phyloP scores from a whole-genome alignment of 805 yeast species.

The Yarrowia divulgata region DNA sequence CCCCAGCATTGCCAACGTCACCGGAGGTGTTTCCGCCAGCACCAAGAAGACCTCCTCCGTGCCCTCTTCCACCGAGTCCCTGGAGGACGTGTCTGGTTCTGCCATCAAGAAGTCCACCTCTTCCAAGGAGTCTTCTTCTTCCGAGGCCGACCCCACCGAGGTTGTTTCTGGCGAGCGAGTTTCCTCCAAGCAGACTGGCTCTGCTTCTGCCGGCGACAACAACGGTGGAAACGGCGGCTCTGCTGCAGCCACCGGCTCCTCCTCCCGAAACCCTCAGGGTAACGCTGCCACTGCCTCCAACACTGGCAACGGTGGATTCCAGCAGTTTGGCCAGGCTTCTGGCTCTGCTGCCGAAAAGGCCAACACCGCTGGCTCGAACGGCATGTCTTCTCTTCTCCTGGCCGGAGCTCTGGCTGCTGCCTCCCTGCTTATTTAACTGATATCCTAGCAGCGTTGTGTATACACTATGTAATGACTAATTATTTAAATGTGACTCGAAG shows the following conservation, averaged over 20 bases:
- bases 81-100: constrained; percentile 42
- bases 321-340: constrained; percentile 39
- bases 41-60: constrained; percentile 29
- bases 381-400: constrained; percentile 32
- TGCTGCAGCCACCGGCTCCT: constrained; percentile 30
- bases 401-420: constrained; percentile 36
- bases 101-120: constrained; percentile 36
- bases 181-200: constrained; percentile 37
- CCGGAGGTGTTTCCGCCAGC: constrained; percentile 38
- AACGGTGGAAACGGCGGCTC: constrained; percentile 49
- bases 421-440: constrained; percentile 31
- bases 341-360: constrained; percentile 40
- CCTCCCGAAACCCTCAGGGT: constrained; percentile 32
- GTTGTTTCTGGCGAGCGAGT: constrained; percentile 40
- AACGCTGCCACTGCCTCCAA: constrained; percentile 21
- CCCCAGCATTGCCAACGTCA: constrained; percentile 30
- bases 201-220: constrained; percentile 40
- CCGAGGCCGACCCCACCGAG: constrained; percentile 41
- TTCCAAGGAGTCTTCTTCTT: constrained; percentile 38
- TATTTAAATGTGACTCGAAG: constrained; percentile 12
- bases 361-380: constrained; percentile 30
- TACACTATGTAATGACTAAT: constrained; percentile 35
- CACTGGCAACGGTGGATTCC: constrained; percentile 39
- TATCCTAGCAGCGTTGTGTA: constrained; percentile 25
- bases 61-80: constrained; percentile 43